Evolutionary conservation across 2,329 filamentous ascomycete genomes (phyloP).

Genomic region (Ampelomyces quisqualis): DNA sequence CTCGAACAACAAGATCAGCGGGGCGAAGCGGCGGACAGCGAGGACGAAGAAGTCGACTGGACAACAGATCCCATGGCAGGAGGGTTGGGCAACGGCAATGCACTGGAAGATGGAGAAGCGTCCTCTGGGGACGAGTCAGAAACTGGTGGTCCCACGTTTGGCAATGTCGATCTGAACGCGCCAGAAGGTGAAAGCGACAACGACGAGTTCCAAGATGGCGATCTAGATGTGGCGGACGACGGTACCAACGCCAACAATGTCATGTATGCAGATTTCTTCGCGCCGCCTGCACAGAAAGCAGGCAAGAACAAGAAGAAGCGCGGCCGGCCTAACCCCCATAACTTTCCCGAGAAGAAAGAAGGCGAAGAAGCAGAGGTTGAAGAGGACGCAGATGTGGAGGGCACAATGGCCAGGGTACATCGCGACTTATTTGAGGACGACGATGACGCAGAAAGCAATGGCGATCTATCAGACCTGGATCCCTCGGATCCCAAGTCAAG

Average conservation of each 20-base stretch:
- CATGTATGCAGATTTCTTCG: slow-evolving; percentile 92
- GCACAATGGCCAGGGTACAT: slow-evolving; percentile 82
- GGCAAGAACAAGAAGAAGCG: slow-evolving; percentile 58
- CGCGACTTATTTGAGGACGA: slow-evolving; percentile 83
- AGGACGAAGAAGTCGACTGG: slow-evolving; percentile 83
- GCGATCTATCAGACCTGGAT: slow-evolving; percentile 62
- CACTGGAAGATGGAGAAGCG: slow-evolving; percentile 35
- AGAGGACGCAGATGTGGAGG: slow-evolving; percentile 66
- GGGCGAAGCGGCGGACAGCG: slow-evolving; percentile 74
- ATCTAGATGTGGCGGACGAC: slow-evolving; percentile 53
- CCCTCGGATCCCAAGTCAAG: slow-evolving; percentile 70
- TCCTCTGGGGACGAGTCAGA: slow-evolving; percentile 61
- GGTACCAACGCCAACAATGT: slow-evolving; percentile 80
- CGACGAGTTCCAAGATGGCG: slow-evolving; percentile 59
- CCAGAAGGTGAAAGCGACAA: slow-evolving; percentile 71
- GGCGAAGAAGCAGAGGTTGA: slow-evolving; percentile 17
- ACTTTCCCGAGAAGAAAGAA: slow-evolving; percentile 42
- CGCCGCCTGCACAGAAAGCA: slow-evolving; percentile 73
- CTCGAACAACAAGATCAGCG: slow-evolving; percentile 82
- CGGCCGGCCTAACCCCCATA: slow-evolving; percentile 58
- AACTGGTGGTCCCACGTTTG: slow-evolving; percentile 80
- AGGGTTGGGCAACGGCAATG: slow-evolving; percentile 32
- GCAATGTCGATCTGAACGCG: slow-evolving; percentile 71
- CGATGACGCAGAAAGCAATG: slow-evolving; percentile 59
- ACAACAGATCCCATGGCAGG: slow-evolving; percentile 68